Evolutionary conservation across 345 rosid genomes (phyloP).

Genomic region (Citrus reticulata): DNA sequence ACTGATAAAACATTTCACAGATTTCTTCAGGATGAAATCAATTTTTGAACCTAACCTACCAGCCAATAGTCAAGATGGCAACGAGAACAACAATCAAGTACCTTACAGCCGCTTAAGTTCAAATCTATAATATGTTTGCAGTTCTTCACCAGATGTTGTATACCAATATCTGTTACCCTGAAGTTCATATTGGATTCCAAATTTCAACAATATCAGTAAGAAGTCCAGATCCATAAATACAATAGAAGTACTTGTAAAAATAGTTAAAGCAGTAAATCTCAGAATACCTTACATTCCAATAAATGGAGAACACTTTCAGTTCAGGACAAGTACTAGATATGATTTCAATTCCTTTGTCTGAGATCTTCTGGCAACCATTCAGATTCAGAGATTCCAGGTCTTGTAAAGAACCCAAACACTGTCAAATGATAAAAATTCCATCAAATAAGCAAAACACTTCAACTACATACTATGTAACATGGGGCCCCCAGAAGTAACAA

Average conservation of each 20-base stretch:
- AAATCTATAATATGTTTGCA: constrained; percentile 62
- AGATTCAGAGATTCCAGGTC: constrained; percentile 72
- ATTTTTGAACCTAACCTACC: not conserved
- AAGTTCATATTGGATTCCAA: constrained; percentile 16
- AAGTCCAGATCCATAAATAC: constrained; percentile 5
- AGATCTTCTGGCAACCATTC: constrained; percentile 93
- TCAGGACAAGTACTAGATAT: constrained; percentile 58
- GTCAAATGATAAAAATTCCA: constrained; percentile 20
- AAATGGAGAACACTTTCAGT: constrained; percentile 71
- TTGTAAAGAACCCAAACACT: constrained; percentile 53
- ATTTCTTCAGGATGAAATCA: not conserved
- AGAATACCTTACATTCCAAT: constrained; percentile 91
- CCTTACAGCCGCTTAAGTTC: constrained; percentile 97
- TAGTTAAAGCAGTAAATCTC: constrained; percentile 7
- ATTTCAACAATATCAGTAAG: constrained; percentile 2
- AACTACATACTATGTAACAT: not conserved
- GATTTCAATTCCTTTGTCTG: constrained; percentile 77
- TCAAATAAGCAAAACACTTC: not conserved
- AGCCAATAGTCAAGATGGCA: constrained; percentile 4
- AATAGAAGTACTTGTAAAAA: not conserved
- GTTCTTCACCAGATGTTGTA: constrained; percentile 62
- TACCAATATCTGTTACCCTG: constrained; percentile 68
- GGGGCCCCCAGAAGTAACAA: not conserved
- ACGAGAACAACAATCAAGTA: constrained; percentile 20
- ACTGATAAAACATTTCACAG: not conserved